These are phyloP conservation scores for Adenanthera pavonina DNA, from an alignment of 306 rosid species.

Conservation along the genomic window DNA sequence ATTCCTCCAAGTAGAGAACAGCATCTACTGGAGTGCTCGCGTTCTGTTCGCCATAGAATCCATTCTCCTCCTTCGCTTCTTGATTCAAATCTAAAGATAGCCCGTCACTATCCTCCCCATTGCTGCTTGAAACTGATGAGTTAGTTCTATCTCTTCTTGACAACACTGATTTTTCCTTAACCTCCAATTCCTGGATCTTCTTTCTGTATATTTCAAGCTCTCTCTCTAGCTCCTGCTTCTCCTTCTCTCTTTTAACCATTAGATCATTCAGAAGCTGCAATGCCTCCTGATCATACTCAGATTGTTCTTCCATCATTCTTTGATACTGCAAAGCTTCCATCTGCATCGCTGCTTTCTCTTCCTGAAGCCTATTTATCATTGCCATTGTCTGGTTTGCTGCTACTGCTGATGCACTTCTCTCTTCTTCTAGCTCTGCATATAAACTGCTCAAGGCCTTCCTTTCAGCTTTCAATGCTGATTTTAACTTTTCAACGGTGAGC, in stretches of 20 bases:
- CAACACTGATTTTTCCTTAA: slow-evolving; percentile 58
- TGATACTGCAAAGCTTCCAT: slow-evolving; percentile 99
- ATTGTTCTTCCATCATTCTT: slow-evolving; percentile 98
- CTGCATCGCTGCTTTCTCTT: slow-evolving; percentile 96
- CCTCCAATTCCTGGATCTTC: slow-evolving; percentile 76
- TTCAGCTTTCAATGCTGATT: slow-evolving; percentile 71
- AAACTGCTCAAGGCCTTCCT: slow-evolving; percentile 71
- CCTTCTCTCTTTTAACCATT: slow-evolving; percentile 82
- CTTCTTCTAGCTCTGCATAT: slow-evolving; percentile 91
- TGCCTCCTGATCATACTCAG: slow-evolving; percentile 96
- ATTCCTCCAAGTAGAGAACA: slow-evolving; percentile 74
- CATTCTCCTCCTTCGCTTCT: slow-evolving; percentile 69
- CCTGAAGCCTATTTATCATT: slow-evolving; percentile 96
- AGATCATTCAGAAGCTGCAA: slow-evolving; percentile 91
- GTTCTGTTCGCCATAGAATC: slow-evolving; percentile 34
- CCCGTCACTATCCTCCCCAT: slow-evolving; percentile 82
- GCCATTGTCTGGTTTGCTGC: slow-evolving; percentile 98
- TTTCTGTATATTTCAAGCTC: slow-evolving; percentile 73
- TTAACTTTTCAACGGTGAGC: slow-evolving; percentile 63
- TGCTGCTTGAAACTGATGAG: slow-evolving; percentile 77
- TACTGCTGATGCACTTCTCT: slow-evolving; percentile 93
- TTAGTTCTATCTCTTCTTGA: slow-evolving; percentile 64
- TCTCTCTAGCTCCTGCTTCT: slow-evolving; percentile 83
- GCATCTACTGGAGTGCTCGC: slow-evolving; percentile 80
- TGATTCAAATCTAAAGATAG: slow-evolving; percentile 68